Evolutionary conservation across 345 rosid genomes (phyloP).

Genomic region (Eucalyptus rudis): DNA sequence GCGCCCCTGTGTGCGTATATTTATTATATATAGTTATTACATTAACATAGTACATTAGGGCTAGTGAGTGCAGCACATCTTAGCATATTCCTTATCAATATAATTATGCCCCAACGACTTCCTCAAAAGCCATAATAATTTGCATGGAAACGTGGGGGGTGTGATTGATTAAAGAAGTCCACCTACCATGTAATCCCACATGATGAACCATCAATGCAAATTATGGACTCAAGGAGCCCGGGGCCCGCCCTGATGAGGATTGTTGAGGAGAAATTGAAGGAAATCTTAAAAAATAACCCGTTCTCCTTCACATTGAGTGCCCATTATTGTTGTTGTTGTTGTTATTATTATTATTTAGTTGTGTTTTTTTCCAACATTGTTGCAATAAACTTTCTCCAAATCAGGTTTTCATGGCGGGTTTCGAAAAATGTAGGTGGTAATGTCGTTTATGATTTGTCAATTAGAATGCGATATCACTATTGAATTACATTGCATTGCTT

Average conservation of each 20-base stretch:
- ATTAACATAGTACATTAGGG: background rate
- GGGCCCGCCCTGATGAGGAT: background rate
- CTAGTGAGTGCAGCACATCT: background rate
- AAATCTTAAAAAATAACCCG: background rate
- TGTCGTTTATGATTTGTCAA: background rate
- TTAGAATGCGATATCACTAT: fast-evolving
- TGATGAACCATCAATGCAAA: background rate
- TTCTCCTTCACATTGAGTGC: background rate
- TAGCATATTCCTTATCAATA: background rate
- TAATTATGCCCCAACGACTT: background rate
- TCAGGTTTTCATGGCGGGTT: background rate
- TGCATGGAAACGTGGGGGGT: background rate
- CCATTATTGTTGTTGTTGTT: background rate
- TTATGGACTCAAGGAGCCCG: background rate
- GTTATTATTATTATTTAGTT: background rate
- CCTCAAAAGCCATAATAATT: background rate
- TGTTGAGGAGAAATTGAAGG: background rate
- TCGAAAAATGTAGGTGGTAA: background rate
- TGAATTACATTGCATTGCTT: no score
- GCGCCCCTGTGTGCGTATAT: background rate
- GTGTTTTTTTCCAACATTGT: background rate
- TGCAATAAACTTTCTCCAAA: background rate
- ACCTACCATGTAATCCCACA: background rate
- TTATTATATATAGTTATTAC: background rate
- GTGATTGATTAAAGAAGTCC: background rate